phyloP scores from a whole-genome alignment of 345 rosid species.

The Syzygium oleosum region DNA sequence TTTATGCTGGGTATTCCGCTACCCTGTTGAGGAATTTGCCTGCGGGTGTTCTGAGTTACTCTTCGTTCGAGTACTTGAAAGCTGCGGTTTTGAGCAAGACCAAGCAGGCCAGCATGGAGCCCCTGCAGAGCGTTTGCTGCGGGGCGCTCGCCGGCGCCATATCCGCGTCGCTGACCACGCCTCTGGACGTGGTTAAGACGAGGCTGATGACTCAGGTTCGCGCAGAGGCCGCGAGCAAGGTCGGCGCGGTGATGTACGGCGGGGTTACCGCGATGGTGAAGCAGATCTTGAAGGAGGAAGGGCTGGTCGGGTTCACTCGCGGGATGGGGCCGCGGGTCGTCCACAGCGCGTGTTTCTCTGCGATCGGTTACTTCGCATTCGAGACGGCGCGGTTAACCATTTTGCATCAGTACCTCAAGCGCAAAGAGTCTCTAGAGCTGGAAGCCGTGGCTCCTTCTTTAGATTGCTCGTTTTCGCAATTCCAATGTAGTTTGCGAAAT shows the following conservation, averaged over 20 bases:
- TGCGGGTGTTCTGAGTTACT: slow-evolving; percentile 86
- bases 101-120: slow-evolving; percentile 55
- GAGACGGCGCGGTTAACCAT: slow-evolving; percentile 84
- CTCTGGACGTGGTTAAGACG: slow-evolving; percentile 87
- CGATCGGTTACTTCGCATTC: slow-evolving; percentile 84
- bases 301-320: slow-evolving; percentile 72
- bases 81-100: slow-evolving; percentile 65
- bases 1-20: slow-evolving; percentile 86
- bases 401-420: slow-evolving; percentile 62
- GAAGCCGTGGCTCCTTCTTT: not conserved
- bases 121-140: slow-evolving; percentile 76
- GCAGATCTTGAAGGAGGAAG: slow-evolving; percentile 88
- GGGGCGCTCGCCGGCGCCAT: slow-evolving; percentile 94
- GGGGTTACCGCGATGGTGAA: slow-evolving; percentile 59
- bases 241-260: slow-evolving; percentile 47
- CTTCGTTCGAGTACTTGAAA: slow-evolving; percentile 83
- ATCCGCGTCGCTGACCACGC: slow-evolving; percentile 85
- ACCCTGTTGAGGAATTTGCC: slow-evolving; percentile 84
- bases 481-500: not conserved
- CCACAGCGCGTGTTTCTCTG: slow-evolving; percentile 92
- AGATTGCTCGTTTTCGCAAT: not conserved
- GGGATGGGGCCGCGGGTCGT: slow-evolving; percentile 88
- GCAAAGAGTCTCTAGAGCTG: slow-evolving; percentile 24
- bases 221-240: slow-evolving; percentile 31
- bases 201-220: slow-evolving; percentile 87